Conservation (phyloP, 805 yeast species). For the Lachancea mirantina region DNA sequence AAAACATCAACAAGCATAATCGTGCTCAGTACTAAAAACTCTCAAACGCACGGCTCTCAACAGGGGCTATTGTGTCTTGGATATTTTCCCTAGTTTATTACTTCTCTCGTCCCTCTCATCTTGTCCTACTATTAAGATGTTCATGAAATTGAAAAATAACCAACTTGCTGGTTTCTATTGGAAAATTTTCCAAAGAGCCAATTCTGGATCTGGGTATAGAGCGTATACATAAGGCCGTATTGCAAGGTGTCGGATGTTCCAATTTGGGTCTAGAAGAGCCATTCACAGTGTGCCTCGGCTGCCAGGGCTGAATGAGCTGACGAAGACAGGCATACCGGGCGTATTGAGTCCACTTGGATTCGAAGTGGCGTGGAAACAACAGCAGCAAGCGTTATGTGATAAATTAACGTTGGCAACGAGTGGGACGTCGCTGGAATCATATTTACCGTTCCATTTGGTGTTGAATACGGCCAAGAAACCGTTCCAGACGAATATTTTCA, state of each 20-base stretch:
- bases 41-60: too few species aligned
- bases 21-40: too few species aligned
- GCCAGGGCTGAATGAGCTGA: constrained; percentile 13
- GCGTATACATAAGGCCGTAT: too few species aligned
- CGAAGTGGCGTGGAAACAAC: constrained; percentile 70
- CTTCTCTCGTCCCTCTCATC: too few species aligned
- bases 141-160: too few species aligned
- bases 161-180: too few species aligned
- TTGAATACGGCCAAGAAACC: constrained; percentile 60
- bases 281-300: constrained; percentile 30
- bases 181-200: too few species aligned
- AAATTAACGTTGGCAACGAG: constrained; percentile 56
- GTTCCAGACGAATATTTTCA: constrained; percentile 61
- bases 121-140: too few species aligned
- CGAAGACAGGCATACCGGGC: constrained; percentile 23
- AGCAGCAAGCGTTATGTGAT: constrained; percentile 60
- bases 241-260: constrained; percentile 16
- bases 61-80: too few species aligned
- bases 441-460: constrained; percentile 64
- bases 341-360: constrained; percentile 44
- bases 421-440: constrained; percentile 75
- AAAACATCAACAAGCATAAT: too few species aligned
- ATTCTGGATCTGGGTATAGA: too few species aligned
- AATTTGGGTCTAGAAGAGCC: constrained; percentile 19
- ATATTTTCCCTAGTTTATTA: too few species aligned